Evolutionary conservation across 306 rosid genomes (phyloP).

Genomic region (Datisca glomerata): DNA sequence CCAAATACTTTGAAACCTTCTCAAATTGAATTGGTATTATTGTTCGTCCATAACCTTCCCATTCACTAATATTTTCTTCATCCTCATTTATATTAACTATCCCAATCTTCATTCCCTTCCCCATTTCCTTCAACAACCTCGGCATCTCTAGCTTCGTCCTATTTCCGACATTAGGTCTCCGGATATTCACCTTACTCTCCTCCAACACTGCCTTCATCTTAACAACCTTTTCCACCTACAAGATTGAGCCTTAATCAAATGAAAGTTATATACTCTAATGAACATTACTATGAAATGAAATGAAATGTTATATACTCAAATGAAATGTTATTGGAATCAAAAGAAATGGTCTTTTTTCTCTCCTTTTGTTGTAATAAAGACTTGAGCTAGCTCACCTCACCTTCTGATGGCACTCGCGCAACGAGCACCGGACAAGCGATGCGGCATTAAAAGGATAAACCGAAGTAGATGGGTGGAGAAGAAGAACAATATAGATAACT

Average conservation of each 20-base stretch:
- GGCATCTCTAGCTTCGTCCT: slow-evolving; percentile 41
- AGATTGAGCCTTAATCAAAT: no score
- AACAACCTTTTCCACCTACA: slow-evolving; percentile 37
- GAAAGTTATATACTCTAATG: no score
- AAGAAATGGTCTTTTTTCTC: no score
- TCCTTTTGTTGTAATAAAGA: no score
- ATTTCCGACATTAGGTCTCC: slow-evolving; percentile 19
- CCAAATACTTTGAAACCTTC: slow-evolving; percentile 46
- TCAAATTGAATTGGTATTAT: slow-evolving; percentile 31
- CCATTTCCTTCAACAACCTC: slow-evolving; percentile 31
- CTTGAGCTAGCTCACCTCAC: slow-evolving; percentile 73
- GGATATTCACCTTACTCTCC: slow-evolving; percentile 14
- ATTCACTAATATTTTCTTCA: slow-evolving; percentile 36
- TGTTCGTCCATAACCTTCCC: slow-evolving; percentile 29
- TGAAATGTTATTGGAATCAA: no score
- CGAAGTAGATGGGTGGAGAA: slow-evolving; percentile 71
- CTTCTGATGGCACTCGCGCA: slow-evolving; percentile 75
- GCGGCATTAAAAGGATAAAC: slow-evolving; percentile 57
- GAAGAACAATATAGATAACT: slow-evolving; percentile 41
- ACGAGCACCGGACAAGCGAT: slow-evolving; percentile 60
- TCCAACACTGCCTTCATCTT: slow-evolving; percentile 52
- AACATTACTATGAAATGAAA: no score
- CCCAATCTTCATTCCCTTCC: slow-evolving; percentile 60
- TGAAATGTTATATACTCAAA: no score
- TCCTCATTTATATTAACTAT: slow-evolving; percentile 69